Conservation (phyloP, 805 yeast species). For the Saccharomycopsis olivae region DNA sequence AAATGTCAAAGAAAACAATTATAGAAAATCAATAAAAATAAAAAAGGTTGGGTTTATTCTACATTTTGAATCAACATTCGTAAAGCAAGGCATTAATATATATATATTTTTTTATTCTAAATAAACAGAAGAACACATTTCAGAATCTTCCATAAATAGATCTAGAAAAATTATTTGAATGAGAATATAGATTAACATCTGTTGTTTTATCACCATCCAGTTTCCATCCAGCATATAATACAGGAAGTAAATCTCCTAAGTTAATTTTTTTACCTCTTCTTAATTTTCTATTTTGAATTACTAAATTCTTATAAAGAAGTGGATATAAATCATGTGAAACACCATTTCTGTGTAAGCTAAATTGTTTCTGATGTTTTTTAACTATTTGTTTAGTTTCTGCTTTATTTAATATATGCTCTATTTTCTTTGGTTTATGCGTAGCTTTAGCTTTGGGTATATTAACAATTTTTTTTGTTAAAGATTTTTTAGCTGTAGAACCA, state of each 20-base stretch:
- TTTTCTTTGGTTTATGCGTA: constrained; percentile 13
- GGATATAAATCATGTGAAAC: constrained; percentile 42
- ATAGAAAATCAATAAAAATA: neutral
- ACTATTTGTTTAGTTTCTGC: constrained; percentile 6
- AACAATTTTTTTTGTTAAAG: constrained; percentile 10
- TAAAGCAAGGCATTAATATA: neutral
- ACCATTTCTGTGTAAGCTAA: constrained; percentile 17
- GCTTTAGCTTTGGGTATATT: too few species aligned
- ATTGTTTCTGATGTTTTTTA: constrained; percentile 5
- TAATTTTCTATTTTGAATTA: constrained; percentile 58
- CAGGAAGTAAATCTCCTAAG: constrained; percentile 44
- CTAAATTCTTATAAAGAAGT: constrained; percentile 56
- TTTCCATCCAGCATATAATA: constrained; percentile 26
- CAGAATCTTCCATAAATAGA: constrained; percentile 2
- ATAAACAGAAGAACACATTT: neutral
- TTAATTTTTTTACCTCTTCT: constrained; percentile 49
- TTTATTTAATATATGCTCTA: constrained; percentile 20
- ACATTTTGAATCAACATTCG: too few species aligned
- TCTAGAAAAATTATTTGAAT: too few species aligned
- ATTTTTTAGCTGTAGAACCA: neutral
- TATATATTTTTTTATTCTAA: neutral
- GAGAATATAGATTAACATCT: too few species aligned
- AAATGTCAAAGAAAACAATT: constrained; percentile 8
- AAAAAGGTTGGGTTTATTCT: too few species aligned
- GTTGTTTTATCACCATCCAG: too few species aligned